These are phyloP conservation scores for Solanum ahanhuiri DNA, from an alignment of 257 asterid species.

Conservation along the genomic window DNA sequence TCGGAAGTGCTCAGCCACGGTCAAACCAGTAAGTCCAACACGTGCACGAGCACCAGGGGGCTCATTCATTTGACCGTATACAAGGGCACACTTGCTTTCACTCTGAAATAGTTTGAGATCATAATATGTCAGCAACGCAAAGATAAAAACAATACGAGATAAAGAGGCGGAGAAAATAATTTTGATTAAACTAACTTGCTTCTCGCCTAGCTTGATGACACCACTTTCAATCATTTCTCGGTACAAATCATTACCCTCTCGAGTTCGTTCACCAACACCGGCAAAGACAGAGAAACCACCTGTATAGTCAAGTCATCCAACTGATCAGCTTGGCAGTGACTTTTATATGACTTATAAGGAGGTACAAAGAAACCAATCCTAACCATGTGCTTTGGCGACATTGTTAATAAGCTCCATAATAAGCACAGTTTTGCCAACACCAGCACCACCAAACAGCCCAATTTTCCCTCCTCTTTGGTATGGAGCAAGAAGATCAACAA, in stretches of 20 bases:
- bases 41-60: slow-evolving; percentile 99
- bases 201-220: slow-evolving; percentile 93
- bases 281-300: slow-evolving; percentile 99
- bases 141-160: neutral
- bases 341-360: neutral
- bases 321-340: neutral
- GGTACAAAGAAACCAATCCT: slow-evolving; percentile 2
- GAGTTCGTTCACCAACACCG: slow-evolving; percentile 97
- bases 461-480: slow-evolving; percentile 98
- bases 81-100: slow-evolving; percentile 98
- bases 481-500: slow-evolving; percentile 96
- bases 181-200: slow-evolving; percentile 48
- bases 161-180: neutral
- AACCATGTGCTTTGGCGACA: slow-evolving; percentile 95
- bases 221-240: slow-evolving; percentile 99
- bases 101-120: slow-evolving; percentile 24
- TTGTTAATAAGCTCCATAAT: slow-evolving; percentile 94
- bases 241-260: slow-evolving; percentile 98
- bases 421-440: slow-evolving; percentile 93
- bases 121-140: neutral
- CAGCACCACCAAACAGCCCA: slow-evolving; percentile 98
- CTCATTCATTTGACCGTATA: slow-evolving; percentile 98
- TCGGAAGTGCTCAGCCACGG: slow-evolving; percentile 98
- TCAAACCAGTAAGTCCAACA: slow-evolving; percentile 96
- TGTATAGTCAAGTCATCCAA: slow-evolving; percentile 9